These are phyloP conservation scores for Lasiodiplodia sp. DNA, from an alignment of 2,329 filamentous ascomycete species.

Conservation along the genomic window DNA sequence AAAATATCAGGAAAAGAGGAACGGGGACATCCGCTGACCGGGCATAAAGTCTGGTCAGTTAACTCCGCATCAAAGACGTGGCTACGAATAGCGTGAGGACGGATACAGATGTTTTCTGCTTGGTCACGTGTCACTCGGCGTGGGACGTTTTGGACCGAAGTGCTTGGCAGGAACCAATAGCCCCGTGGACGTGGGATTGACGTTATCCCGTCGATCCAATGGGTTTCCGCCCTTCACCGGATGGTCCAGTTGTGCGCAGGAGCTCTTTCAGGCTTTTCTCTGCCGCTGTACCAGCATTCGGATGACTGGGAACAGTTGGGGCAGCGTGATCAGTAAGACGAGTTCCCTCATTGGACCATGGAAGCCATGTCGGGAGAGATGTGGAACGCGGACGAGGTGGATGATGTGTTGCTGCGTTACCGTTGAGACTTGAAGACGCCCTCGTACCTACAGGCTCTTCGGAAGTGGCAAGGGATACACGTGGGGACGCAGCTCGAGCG, in stretches of 20 bases:
- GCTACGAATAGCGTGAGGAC: background rate
- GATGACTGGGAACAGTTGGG: background rate
- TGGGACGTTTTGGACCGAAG: background rate
- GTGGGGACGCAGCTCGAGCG: constrained; percentile 23
- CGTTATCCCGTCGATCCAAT: background rate
- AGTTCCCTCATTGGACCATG: constrained; percentile 13
- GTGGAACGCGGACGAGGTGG: background rate
- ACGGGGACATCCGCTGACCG: background rate
- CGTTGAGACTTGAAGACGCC: constrained; percentile 1
- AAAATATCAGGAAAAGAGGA: background rate
- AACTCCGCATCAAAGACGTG: background rate
- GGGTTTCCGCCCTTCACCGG: constrained; percentile 2
- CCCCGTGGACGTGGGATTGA: background rate
- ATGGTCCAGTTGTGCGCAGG: constrained; percentile 3
- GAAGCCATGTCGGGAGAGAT: constrained; percentile 13
- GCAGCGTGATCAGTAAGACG: background rate
- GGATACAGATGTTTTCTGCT: background rate
- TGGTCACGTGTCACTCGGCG: constrained; percentile 8
- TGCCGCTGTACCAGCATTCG: background rate
- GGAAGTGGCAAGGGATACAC: constrained; percentile 23
- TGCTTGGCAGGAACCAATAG: background rate
- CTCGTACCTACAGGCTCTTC: constrained; percentile 12
- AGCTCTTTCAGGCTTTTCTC: constrained; percentile 19
- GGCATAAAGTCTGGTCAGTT: background rate
- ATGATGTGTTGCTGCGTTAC: background rate